Base-by-base conservation (phyloP, 176 grass and related monocot genomes). In the Lolium rigidum region DNA sequence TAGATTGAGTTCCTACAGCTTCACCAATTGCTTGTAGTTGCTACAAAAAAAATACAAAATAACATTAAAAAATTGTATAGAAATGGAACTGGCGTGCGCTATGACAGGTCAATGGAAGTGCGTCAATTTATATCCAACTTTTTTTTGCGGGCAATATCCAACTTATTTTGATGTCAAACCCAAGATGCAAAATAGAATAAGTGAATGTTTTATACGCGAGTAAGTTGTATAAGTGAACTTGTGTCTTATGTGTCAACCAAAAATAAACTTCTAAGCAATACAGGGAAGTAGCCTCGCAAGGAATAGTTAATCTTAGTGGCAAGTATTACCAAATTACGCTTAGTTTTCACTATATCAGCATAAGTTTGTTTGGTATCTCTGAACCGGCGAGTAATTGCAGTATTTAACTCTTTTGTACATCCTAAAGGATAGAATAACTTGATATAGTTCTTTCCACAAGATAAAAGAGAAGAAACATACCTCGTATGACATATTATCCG, bases 401-500 rank as follows among this genome's bases (percentile, higher is more conserved):
- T 17, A 63, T 52, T 80, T 80, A 28, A 37, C 51, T 17, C 15
- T 55, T 56, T 43, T 48, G 28, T 74, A 52, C 14, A 76, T 35
- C 18, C 17, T 58, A n/a, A 44, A 37, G 37, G 13, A 43, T 46
- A 69, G 16, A 1, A 60, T 61, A 86, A 52, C 14, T 71, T 43
- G 26, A 31, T 4, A 31, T 52, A 1, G 63, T 41, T 78, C 49
- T 0, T 87, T 83, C 24, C 20, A 50, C 31, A 35, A 43, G 41
- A 9, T 35, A 75, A 79, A 60, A 86, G 3, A 69, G 80, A 17
- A 68, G 20, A 4, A 57, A 7, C 70, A 66, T 83, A 94, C 97
- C 97, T 98, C 94, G 21, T 96, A 96, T 62, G 97, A 84, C 97
- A 98, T 98, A 44, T 86, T 76, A 87, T 94, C 94, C 3, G 92